Conservation (phyloP, 2,329 filamentous ascomycete species). For the Colletotrichum gloeosporioides region DNA sequence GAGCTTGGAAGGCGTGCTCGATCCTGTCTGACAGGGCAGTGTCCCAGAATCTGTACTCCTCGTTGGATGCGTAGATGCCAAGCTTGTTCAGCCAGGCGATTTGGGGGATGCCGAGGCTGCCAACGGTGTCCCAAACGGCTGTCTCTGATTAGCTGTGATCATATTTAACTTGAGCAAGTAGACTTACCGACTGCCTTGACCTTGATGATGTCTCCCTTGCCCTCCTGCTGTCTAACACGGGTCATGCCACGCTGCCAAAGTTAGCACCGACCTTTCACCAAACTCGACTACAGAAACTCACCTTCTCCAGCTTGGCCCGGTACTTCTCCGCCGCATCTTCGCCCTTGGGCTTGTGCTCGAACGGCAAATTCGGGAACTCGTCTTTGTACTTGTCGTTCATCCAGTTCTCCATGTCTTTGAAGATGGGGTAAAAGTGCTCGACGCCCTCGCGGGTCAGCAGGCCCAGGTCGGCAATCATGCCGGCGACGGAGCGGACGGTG, state of each 20-base stretch:
- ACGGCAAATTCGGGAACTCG: constrained; percentile 51
- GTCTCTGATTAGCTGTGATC: constrained; percentile 22
- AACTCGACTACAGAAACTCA: constrained; percentile 26
- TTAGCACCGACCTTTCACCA: not conserved
- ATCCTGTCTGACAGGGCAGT: constrained; percentile 57
- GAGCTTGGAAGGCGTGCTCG: constrained; percentile 63
- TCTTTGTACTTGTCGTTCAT: constrained; percentile 49
- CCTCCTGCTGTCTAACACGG: constrained; percentile 43
- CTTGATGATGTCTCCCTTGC: constrained; percentile 47
- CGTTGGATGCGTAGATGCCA: constrained; percentile 49
- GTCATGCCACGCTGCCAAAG: constrained; percentile 32
- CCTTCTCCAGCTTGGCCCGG: constrained; percentile 47
- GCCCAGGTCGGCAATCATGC: constrained; percentile 56
- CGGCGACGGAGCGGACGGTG: constrained; percentile 60
- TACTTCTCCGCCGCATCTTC: constrained; percentile 46
- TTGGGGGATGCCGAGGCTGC: constrained; percentile 50
- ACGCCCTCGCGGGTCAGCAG: constrained; percentile 58
- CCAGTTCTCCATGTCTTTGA: constrained; percentile 63
- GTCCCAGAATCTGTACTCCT: constrained; percentile 60
- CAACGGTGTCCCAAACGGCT: constrained; percentile 49
- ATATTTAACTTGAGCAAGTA: not conserved
- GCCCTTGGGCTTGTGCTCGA: constrained; percentile 54
- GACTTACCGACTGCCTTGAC: constrained; percentile 47
- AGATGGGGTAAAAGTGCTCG: constrained; percentile 60
- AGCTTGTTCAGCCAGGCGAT: constrained; percentile 50